Conservation (phyloP, 139 green algal genomes). For the Closterium sp. region DNA sequence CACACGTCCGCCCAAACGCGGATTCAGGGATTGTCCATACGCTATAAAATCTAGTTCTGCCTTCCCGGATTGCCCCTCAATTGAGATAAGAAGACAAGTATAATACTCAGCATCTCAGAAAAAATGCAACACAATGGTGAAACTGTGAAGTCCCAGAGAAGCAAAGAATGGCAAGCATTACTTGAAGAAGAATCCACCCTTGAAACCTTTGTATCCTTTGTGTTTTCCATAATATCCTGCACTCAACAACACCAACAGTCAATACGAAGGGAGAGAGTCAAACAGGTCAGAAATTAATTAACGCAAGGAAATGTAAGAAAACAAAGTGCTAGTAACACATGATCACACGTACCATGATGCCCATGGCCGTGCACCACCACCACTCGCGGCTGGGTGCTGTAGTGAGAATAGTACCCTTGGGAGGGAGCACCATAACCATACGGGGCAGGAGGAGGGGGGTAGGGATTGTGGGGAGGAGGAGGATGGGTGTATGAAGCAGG, state of each 20-base stretch:
- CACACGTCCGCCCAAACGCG: too few relatives aligned
- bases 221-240: neutral
- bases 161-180: neutral
- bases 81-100: too few relatives aligned
- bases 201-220: neutral
- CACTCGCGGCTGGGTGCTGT: neutral
- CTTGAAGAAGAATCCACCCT: neutral
- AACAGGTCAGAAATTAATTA: too few relatives aligned
- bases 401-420: neutral
- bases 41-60: too few relatives aligned
- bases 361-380: neutral
- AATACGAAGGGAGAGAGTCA: too few relatives aligned
- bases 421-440: neutral
- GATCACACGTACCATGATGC: neutral
- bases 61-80: too few relatives aligned
- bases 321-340: too few relatives aligned
- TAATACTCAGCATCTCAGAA: too few relatives aligned
- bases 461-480: neutral
- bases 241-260: neutral
- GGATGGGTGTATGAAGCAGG: neutral
- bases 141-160: too few relatives aligned
- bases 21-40: too few relatives aligned
- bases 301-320: too few relatives aligned
- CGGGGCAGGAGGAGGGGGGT: neutral
- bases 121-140: too few relatives aligned